Conservation (phyloP, 2,329 filamentous ascomycete species). For the Neonectria faginata region DNA sequence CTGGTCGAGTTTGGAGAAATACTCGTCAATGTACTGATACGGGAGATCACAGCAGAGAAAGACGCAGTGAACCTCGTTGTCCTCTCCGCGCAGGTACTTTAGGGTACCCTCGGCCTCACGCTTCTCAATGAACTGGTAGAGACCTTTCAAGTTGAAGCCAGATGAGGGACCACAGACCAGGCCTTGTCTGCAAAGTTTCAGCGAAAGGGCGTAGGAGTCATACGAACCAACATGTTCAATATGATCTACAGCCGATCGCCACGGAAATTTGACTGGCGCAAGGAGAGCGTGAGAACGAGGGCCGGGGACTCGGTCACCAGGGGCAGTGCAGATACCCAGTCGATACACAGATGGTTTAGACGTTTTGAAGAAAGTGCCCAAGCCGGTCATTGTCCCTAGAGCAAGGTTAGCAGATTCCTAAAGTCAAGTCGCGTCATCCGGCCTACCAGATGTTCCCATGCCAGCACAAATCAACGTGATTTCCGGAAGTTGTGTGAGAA, state of each 20-base stretch:
- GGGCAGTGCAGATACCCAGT: conserved; percentile 64
- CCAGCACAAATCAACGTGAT: conserved; percentile 67
- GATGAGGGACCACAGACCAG: conserved; percentile 71
- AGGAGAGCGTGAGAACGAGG: conserved; percentile 65
- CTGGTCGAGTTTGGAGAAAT: conserved; percentile 53
- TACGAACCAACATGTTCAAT: conserved; percentile 68
- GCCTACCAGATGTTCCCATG: conserved; percentile 66
- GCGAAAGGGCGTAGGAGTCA: conserved; percentile 64
- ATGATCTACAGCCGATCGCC: conserved; percentile 65
- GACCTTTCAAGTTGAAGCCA: conserved; percentile 67
- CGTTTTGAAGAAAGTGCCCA: conserved; percentile 63
- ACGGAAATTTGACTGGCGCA: conserved; percentile 66
- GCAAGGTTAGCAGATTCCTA: not conserved
- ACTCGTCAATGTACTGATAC: conserved; percentile 71
- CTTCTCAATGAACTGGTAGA: conserved; percentile 62
- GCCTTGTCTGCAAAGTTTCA: conserved; percentile 67
- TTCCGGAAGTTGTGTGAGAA: conserved; percentile 65
- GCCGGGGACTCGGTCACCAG: conserved; percentile 69
- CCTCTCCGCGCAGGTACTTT: conserved; percentile 55
- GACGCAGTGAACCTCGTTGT: conserved; percentile 63
- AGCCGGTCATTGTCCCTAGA: conserved; percentile 59
- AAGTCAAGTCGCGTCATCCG: too few relatives aligned
- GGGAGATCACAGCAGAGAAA: conserved; percentile 74
- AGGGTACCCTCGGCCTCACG: conserved; percentile 59
- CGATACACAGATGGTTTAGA: conserved; percentile 60